These are phyloP conservation scores for Ceratocystis eucalypticola DNA, from an alignment of 2,329 filamentous ascomycete species.

Conservation along the genomic window DNA sequence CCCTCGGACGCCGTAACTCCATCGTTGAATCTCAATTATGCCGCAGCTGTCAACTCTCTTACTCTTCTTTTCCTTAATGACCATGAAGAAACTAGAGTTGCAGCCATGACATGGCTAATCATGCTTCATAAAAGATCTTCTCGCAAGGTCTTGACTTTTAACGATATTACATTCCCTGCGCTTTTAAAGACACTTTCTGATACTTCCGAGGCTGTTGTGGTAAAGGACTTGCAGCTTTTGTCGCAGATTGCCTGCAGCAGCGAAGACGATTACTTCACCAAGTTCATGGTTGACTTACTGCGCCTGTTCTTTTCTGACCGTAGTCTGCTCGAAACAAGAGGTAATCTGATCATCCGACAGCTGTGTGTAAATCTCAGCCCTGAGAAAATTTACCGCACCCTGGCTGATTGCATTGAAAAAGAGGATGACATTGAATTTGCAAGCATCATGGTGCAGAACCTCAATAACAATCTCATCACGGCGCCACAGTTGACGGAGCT, in stretches of 20 bases:
- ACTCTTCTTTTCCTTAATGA: conserved; percentile 92
- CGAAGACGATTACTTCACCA: conserved; percentile 93
- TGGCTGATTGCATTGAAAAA: conserved; percentile 93
- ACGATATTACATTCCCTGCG: conserved; percentile 92
- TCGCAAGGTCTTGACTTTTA: conserved; percentile 82
- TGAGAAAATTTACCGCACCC: conserved; percentile 85
- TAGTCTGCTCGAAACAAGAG: conserved; percentile 75
- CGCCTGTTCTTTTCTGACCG: conserved; percentile 93
- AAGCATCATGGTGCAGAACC: conserved; percentile 97
- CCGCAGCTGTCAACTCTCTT: conserved; percentile 81
- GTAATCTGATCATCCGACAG: conserved; percentile 92
- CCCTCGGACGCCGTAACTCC: background rate
- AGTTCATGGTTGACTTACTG: conserved; percentile 93
- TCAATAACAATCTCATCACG: conserved; percentile 98
- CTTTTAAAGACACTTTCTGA: conserved; percentile 93
- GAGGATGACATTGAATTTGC: conserved; percentile 98
- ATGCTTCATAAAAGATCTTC: conserved; percentile 96
- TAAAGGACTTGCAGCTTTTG: conserved; percentile 78
- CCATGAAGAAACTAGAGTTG: conserved; percentile 87
- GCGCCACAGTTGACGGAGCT: conserved; percentile 87
- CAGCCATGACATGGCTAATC: conserved; percentile 87
- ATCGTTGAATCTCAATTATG: conserved; percentile 68
- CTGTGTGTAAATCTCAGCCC: conserved; percentile 85
- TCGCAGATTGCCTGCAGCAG: conserved; percentile 95
- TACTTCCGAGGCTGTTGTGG: conserved; percentile 88